Evolutionary conservation across 202 grass and related monocot genomes (phyloP), one percentile per base, ranked within the genome.

Genomic region (Hordeum pubiflorum): DNA sequence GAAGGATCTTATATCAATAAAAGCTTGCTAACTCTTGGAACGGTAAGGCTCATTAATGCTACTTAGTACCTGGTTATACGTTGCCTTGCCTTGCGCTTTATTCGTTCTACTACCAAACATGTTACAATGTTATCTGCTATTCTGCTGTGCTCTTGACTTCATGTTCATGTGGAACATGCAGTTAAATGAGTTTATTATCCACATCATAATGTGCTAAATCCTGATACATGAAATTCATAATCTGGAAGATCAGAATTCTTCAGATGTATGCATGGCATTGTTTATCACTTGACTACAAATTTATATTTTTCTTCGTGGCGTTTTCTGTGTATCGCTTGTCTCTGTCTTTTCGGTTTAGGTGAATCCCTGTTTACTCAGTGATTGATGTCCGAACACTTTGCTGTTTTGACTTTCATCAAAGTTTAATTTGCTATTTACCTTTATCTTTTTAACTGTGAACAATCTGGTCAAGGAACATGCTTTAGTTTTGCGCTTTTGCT

Each of bases 1-100:
- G 96, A 99, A 91, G 96, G 96, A 88, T 96, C 92, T 87, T 96
- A 99, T 84, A 99, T 99, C 43, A 99, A 99, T 88, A 99, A 99
- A 91, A 96, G 92, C 85, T 85, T 99, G 80, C 89, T 99, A 84
- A 96, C 97, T 87, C 91, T 99, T 86, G 97, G 97, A 93, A 99
- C 97, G 2, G 97, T 96, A 88, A 67, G 77, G 22, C 12, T 63
- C 63, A 50, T 32, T 64, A 79, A 63, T 44, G 70, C 59, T 76
- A 76, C 34, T 70, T 23, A 23, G 5, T 7, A 52, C 50, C 15
- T 54, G 50, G 17, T 18, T 54, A 54, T 54, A 54, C 6, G 7
- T n/a, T 54, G 17, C 80, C 14, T 43, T 10, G 48, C 80, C 14
- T 43, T 10, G 58, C 70, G 34, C 44, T 87, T 46, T 48, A 75